A percentile compares a stretch with the other conserved stretches of the same genome.
Conservation (phyloP, 23 red algal species). For the Gracilaria domingensis region DNA sequence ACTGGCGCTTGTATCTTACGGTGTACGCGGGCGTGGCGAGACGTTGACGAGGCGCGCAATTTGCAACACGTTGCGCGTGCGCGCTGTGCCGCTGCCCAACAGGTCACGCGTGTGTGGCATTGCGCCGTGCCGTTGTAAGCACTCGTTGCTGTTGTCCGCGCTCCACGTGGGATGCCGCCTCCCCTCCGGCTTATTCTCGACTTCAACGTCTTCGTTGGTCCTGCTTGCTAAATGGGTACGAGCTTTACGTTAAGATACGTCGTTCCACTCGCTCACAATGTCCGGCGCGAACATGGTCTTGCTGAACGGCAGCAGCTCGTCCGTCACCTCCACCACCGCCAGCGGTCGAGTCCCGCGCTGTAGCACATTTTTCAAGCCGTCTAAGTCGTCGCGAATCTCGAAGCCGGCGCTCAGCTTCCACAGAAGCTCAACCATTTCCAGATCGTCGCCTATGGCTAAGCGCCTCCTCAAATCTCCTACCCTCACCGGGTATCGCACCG, state of each 20-base stretch:
- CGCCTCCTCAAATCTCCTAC: slow-evolving; percentile 13
- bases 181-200: no score
- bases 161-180: not conserved
- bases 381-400: not conserved
- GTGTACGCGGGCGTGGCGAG: no score
- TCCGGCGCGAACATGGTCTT: slow-evolving; percentile 9
- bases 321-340: not conserved
- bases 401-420: not conserved
- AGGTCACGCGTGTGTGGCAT: no score
- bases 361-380: not conserved
- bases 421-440: slow-evolving; percentile 16
- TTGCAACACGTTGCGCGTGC: no score
- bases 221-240: no score
- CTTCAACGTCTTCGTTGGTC: no score
- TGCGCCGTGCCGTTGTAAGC: not conserved
- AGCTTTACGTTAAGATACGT: no score
- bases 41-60: no score
- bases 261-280: not conserved
- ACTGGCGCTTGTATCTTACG: no score
- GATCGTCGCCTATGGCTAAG: slow-evolving; percentile 3
- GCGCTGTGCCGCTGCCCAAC: no score
- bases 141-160: not conserved
- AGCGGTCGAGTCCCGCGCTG: not conserved
- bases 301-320: slow-evolving; percentile 1
- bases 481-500: slow-evolving; percentile 27